Conservation (phyloP, 306 rosid genomes). For the Gastrolobium villosum region DNA sequence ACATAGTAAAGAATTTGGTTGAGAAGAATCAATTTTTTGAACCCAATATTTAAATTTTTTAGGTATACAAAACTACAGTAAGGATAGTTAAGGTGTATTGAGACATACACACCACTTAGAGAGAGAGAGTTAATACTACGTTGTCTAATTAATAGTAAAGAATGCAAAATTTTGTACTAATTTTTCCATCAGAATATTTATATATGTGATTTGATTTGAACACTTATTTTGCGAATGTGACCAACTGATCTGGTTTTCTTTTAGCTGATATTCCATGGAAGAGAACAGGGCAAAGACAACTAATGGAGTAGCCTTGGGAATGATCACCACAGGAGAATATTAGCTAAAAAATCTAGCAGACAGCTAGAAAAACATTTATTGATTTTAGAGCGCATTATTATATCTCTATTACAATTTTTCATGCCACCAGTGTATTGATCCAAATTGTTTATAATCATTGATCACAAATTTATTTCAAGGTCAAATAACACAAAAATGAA, state of each 20-base stretch:
- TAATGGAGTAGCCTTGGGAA: not conserved
- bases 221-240: not conserved
- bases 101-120: not conserved
- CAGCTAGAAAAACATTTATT: not conserved
- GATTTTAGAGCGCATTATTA: not conserved
- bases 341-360: not conserved
- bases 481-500: constrained; percentile 25
- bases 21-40: not conserved
- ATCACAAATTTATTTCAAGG: constrained; percentile 1
- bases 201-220: constrained; percentile 19
- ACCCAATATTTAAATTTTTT: not conserved
- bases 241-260: no score
- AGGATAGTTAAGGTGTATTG: not conserved
- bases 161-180: constrained; percentile 12
- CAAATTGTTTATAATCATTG: constrained; percentile 10
- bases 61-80: not conserved
- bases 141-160: not conserved
- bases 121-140: not conserved
- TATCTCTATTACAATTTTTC: not conserved
- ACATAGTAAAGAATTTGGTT: not conserved
- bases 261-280: not conserved
- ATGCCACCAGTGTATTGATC: constrained; percentile 6
- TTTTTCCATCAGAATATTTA: constrained; percentile 15
- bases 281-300: constrained; percentile 5
- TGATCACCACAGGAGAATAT: not conserved